Base-by-base conservation (phyloP, 768 basidiomycete genomes). In the Leccinum rimulosum region DNA sequence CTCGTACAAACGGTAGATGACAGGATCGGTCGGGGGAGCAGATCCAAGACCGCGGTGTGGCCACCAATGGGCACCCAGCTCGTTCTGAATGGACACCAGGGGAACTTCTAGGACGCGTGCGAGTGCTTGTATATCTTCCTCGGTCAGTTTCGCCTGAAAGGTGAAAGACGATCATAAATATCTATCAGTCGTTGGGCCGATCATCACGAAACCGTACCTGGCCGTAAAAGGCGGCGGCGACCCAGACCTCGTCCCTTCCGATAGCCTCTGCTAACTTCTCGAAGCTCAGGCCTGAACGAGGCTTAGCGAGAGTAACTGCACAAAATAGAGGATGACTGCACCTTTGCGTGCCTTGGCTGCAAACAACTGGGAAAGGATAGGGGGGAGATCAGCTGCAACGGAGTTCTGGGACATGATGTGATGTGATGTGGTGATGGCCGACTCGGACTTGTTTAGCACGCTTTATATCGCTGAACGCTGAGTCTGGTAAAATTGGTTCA, bases 1-100 rank as follows among this genome's bases (percentile, higher is more conserved):
- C 82, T 93, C 91, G 65, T 86, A 93, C 58, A 94, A 74, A 33
- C 91, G 84, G 72, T 93, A 93, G 62, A 93, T 77, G 22, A 92
- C 82, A 25, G 91, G 91, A 62, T 93, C 91, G 1, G 81, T 84
- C 1, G 91, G 91, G 1, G 89, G 88, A 56, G 84, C 77, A 3
- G 88, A 84, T 7, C 86, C 86, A 27, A 89, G 71, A 48, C 76
- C 77, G 55, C 91, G 87, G 64, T 84, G 82, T 10, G 91, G 91
- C 80, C 79, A 91, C 88, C 89, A 91, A 36, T 85, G 80, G 12
- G 76, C 72, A 31, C 88, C 88, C 17, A 90, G 65, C 38, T 81
- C 77, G 8, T 67, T 74, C 25, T 78, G 62, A 17, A 86, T 69
- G 27, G 67, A 68, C 1, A 52, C 56, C n/a, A 67, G n/a, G 1